phyloP scores from a whole-genome alignment of 2,329 filamentous ascomycete species.

The Penicillium sp. region DNA sequence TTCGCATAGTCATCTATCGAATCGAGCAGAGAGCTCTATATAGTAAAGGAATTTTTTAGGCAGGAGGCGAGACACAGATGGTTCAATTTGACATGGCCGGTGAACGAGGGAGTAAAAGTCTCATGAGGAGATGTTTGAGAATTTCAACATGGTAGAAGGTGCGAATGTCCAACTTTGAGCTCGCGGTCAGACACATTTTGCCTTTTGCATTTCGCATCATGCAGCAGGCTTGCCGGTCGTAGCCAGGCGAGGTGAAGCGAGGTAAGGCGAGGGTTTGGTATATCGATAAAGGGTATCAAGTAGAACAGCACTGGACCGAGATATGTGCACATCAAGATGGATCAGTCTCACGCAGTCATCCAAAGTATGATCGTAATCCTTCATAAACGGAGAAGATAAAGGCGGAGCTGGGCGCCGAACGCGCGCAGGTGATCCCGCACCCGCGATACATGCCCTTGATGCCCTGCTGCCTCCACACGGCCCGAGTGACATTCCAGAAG shows the following conservation, averaged over 20 bases:
- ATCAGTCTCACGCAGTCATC: constrained; percentile 22
- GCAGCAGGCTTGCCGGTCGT: too few relatives aligned
- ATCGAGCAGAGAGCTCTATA: background rate
- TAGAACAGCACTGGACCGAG: background rate
- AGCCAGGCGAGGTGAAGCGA: too few relatives aligned
- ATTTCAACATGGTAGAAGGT: background rate
- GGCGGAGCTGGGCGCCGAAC: constrained; percentile 90
- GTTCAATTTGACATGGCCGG: background rate
- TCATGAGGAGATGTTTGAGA: background rate
- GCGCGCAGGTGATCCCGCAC: constrained; percentile 84
- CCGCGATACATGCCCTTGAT: constrained; percentile 84
- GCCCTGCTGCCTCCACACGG: constrained; percentile 78
- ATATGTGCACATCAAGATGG: background rate
- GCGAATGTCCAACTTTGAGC: background rate
- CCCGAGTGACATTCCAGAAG: constrained; percentile 67
- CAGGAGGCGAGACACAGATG: background rate
- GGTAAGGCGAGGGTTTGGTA: background rate
- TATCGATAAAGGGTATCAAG: background rate
- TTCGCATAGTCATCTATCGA: background rate
- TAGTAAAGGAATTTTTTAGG: background rate
- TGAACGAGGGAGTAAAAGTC: background rate
- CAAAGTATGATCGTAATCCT: constrained; percentile 67
- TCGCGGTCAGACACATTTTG: background rate
- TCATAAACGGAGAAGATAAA: constrained; percentile 98
- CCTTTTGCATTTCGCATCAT: too few relatives aligned